Evolutionary conservation across 768 basidiomycete species (phyloP).

Genomic region (Mycena belliarum): DNA sequence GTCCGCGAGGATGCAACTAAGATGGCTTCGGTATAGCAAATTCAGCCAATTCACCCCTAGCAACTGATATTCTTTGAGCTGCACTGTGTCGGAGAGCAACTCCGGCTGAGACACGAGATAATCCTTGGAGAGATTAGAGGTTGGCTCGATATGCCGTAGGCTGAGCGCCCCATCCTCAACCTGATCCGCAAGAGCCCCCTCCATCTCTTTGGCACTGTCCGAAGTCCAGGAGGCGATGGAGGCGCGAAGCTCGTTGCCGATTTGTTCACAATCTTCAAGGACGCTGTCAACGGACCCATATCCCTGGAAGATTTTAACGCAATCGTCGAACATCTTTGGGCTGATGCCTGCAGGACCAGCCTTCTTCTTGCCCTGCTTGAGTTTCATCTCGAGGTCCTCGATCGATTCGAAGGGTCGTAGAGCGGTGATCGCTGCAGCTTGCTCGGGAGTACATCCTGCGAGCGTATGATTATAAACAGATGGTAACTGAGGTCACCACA

Average conservation of each 20-base stretch:
- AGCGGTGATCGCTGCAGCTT: conserved; percentile 76
- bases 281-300: conserved; percentile 89
- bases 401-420: conserved; percentile 80
- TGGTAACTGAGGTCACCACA: background rate
- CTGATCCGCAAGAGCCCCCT: conserved; percentile 36
- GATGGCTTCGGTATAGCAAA: conserved; percentile 73
- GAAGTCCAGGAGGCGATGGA: conserved; percentile 80
- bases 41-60: conserved; percentile 98
- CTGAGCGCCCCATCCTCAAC: conserved; percentile 64
- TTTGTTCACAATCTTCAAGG: conserved; percentile 84
- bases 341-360: conserved; percentile 82
- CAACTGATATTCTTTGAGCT: conserved; percentile 94
- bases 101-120: conserved; percentile 79
- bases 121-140: conserved; percentile 49
- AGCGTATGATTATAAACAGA: background rate
- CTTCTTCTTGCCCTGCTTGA: conserved; percentile 88
- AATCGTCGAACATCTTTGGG: conserved; percentile 88
- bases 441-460: conserved; percentile 75
- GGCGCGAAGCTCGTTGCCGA: conserved; percentile 71
- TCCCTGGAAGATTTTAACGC: conserved; percentile 77
- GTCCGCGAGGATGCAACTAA: conserved; percentile 96
- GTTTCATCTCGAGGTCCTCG: conserved; percentile 72
- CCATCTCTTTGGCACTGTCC: conserved; percentile 35
- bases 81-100: conserved; percentile 62
- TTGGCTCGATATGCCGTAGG: conserved; percentile 47